Base-by-base conservation (phyloP, 176 grass and related monocot species). In the Poa annua region DNA sequence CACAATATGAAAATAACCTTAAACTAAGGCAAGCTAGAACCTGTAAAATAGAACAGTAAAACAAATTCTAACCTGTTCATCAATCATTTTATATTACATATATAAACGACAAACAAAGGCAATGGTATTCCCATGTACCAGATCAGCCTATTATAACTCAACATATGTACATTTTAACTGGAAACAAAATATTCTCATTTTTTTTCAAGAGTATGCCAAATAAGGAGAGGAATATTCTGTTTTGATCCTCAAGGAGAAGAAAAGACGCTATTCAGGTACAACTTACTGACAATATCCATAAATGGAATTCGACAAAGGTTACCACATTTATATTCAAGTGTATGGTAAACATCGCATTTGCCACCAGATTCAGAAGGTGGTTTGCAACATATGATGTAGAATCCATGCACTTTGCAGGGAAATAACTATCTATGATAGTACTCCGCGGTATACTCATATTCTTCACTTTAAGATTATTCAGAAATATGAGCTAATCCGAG, bases 291-390 rank as follows among this genome's bases (percentile, higher is more conserved):
- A 44, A 70, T n/a, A 71, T 71, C 6, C n/a, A 25, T 24, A 71
- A 71, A 71, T 44, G 24, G 67, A 8, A 72, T 13, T 26, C 13
- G 1, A 72, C 0, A 0, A 72, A 48, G 38, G 5, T 26, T 49
- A 49, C 45, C 45, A 49, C 29, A 15, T 49, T 49, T 11, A 26
- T 48, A 49, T 73, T 73, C 22, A 21, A 26, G 22, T 6, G 3
- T 44, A 73, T 50, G 44, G 71, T 47, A 74, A 74, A 50, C 45
- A 51, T 52, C 24, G 71, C 71, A 51, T 17, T 74, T 22, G 7
- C 24, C 75, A 11, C 71, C 20, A 21, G 29, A 47, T 79, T 33
- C 8, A 10, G 16, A 39, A 25, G 22, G 41, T 64, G 42, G 41
- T 48, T 48, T 25, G 69, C 41, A 14, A 44, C 11, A 71, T 45